phyloP scores from a whole-genome alignment of 495 filamentous ascomycete genomes.

The Xylaria grammica region DNA sequence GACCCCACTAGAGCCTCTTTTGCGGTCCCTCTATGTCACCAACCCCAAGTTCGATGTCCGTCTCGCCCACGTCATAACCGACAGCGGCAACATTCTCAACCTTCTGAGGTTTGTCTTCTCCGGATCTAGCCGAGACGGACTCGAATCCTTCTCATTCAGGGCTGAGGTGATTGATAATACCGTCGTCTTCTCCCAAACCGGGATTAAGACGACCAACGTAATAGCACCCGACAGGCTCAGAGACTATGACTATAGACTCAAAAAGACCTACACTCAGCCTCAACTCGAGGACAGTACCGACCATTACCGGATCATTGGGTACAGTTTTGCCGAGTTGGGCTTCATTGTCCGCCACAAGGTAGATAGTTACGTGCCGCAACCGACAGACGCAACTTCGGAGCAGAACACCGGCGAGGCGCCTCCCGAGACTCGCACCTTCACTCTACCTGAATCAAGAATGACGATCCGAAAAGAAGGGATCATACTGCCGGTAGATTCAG shows the following conservation, averaged over 20 bases:
- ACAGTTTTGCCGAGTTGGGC: slow-evolving; percentile 45
- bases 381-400: neutral
- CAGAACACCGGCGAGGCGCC: slow-evolving; percentile 2
- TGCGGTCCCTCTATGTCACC: slow-evolving; percentile 49
- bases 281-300: slow-evolving; percentile 44
- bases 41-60: slow-evolving; percentile 48
- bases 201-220: slow-evolving; percentile 32
- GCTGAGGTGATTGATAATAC: slow-evolving; percentile 46
- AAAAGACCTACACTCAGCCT: slow-evolving; percentile 49
- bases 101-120: slow-evolving; percentile 52
- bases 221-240: slow-evolving; percentile 39
- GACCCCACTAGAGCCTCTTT: slow-evolving; percentile 53
- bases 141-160: slow-evolving; percentile 45
- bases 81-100: slow-evolving; percentile 56
- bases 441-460: slow-evolving; percentile 28
- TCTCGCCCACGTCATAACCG: slow-evolving; percentile 50
- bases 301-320: slow-evolving; percentile 51
- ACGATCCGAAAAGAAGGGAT: slow-evolving; percentile 40
- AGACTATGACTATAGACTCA: slow-evolving; percentile 50
- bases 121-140: slow-evolving; percentile 5
- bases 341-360: slow-evolving; percentile 52
- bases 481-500: slow-evolving; percentile 39
- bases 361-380: slow-evolving; percentile 44
- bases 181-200: slow-evolving; percentile 45
- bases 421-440: slow-evolving; percentile 16